A percentile compares a stretch with the other conserved stretches of the same genome.
Conservation (phyloP, 108 stramenopile genomes). For the Hondaea fermentalgiana region DNA sequence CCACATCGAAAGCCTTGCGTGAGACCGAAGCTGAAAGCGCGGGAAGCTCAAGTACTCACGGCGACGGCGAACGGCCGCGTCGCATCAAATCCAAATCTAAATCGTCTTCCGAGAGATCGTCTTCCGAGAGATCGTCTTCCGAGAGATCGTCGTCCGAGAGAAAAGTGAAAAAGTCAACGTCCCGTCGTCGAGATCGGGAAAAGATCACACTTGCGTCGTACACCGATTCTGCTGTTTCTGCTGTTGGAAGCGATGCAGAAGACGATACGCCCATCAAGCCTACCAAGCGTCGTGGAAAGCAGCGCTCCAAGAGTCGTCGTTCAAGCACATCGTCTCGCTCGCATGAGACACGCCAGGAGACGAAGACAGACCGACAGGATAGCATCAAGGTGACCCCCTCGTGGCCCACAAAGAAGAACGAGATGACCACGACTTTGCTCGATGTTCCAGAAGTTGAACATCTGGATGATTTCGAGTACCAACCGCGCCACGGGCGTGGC, state of each 20-base stretch:
- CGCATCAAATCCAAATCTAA: neutral
- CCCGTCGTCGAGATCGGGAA: neutral
- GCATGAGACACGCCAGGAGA: too few relatives aligned
- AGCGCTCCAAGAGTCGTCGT: neutral
- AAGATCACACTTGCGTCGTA: neutral
- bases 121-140: neutral
- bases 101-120: neutral
- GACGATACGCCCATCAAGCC: neutral
- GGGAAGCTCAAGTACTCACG: neutral
- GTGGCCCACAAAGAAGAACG: too few relatives aligned
- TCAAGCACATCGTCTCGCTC: neutral
- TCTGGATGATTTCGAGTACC: too few relatives aligned
- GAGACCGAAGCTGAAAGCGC: neutral
- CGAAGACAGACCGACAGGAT: too few relatives aligned
- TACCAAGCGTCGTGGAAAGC: neutral
- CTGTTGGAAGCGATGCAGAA: neutral
- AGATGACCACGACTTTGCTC: too few relatives aligned
- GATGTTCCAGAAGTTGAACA: too few relatives aligned
- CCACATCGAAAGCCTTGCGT: too few relatives aligned
- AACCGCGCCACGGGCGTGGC: too few relatives aligned
- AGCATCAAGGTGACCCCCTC: too few relatives aligned
- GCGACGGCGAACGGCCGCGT: neutral
- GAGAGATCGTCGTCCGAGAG: neutral
- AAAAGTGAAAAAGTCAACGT: too few relatives aligned
- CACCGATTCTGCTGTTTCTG: neutral